Percentiles rank a stretch among this genome's conserved stretches.
phyloP scores from a whole-genome alignment of 2,329 filamentous ascomycete genomes.

The Furcasterigmium furcatum region DNA sequence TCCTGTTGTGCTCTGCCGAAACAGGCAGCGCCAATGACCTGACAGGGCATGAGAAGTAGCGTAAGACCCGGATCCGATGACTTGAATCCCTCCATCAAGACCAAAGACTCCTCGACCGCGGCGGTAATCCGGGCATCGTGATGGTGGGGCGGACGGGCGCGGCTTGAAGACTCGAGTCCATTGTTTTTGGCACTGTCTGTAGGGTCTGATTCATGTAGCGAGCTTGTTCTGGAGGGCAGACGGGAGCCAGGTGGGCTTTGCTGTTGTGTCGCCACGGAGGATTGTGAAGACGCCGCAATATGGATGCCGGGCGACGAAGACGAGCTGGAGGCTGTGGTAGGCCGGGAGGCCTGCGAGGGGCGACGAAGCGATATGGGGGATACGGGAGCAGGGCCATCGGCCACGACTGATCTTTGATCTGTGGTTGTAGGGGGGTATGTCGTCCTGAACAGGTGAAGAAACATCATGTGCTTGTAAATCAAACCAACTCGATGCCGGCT shows the following conservation, averaged over 20 bases:
- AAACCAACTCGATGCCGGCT: slow-evolving; percentile 52
- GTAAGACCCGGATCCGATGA: slow-evolving; percentile 57
- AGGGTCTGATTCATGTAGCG: slow-evolving; percentile 29
- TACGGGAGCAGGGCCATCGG: slow-evolving; percentile 11
- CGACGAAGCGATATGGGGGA: slow-evolving; percentile 11
- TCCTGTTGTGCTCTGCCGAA: slow-evolving; percentile 50
- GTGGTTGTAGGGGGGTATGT: slow-evolving; percentile 48
- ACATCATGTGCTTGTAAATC: slow-evolving; percentile 64
- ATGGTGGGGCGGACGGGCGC: slow-evolving; percentile 43
- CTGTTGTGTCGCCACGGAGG: slow-evolving; percentile 10
- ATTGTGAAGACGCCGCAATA: not conserved
- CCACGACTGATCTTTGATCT: slow-evolving; percentile 10
- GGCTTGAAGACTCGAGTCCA: no score
- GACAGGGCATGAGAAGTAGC: slow-evolving; percentile 56
- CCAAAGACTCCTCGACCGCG: slow-evolving; percentile 55
- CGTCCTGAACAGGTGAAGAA: slow-evolving; percentile 61
- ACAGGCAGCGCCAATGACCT: slow-evolving; percentile 58
- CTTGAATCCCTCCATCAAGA: slow-evolving; percentile 51
- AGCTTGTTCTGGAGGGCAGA: slow-evolving; percentile 32
- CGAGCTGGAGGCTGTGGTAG: slow-evolving; percentile 21
- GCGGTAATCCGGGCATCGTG: slow-evolving; percentile 49
- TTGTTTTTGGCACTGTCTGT: not conserved
- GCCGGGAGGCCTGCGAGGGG: slow-evolving; percentile 12
- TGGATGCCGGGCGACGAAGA: slow-evolving; percentile 27
- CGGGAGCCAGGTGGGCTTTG: slow-evolving; percentile 26